Percentiles rank a stretch among this genome's conserved stretches.
phyloP scores from a whole-genome alignment of 1,284 basidiomycete genomes.

The Rhodotorula sp. region DNA sequence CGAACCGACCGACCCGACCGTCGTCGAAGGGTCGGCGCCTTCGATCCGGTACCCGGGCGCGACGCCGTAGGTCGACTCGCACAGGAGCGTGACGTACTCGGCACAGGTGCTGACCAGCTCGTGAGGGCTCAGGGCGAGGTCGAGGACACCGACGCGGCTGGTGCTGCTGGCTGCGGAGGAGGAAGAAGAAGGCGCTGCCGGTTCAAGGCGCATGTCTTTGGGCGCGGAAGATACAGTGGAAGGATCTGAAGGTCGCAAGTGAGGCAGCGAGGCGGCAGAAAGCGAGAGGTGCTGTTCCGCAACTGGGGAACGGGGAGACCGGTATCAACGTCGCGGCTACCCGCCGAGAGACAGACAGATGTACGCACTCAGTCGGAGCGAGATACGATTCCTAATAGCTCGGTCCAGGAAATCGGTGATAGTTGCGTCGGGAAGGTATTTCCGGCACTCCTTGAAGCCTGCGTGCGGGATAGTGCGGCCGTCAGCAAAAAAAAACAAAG shows the following conservation, averaged over 20 bases:
- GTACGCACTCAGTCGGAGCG: slow-evolving; percentile 64
- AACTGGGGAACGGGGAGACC: slow-evolving; percentile 47
- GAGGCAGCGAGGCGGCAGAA: slow-evolving; percentile 58
- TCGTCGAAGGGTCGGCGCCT: slow-evolving; percentile 52
- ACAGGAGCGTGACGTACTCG: slow-evolving; percentile 76
- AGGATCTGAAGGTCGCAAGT: slow-evolving; percentile 9
- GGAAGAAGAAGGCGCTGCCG: slow-evolving; percentile 26
- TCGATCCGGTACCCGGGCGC: slow-evolving; percentile 67
- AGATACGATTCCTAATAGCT: slow-evolving; percentile 80
- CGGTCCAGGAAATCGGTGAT: slow-evolving; percentile 77
- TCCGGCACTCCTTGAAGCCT: slow-evolving; percentile 80
- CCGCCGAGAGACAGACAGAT: too few species aligned
- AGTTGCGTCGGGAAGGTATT: slow-evolving; percentile 74
- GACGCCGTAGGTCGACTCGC: slow-evolving; percentile 77
- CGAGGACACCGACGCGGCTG: slow-evolving; percentile 63
- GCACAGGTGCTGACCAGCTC: slow-evolving; percentile 71
- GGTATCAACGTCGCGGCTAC: background rate
- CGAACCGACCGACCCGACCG: slow-evolving; percentile 72
- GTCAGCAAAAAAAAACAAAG: slow-evolving; percentile 6
- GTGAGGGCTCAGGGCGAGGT: slow-evolving; percentile 65
- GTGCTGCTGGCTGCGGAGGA: slow-evolving; percentile 44
- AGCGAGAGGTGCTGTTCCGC: slow-evolving; percentile 89
- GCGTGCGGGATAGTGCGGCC: background rate
- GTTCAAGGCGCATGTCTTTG: slow-evolving; percentile 32
- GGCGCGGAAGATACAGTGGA: background rate